phyloP scores from a whole-genome alignment of 2,329 filamentous ascomycete genomes.

The Trichoderma arundinaceum region DNA sequence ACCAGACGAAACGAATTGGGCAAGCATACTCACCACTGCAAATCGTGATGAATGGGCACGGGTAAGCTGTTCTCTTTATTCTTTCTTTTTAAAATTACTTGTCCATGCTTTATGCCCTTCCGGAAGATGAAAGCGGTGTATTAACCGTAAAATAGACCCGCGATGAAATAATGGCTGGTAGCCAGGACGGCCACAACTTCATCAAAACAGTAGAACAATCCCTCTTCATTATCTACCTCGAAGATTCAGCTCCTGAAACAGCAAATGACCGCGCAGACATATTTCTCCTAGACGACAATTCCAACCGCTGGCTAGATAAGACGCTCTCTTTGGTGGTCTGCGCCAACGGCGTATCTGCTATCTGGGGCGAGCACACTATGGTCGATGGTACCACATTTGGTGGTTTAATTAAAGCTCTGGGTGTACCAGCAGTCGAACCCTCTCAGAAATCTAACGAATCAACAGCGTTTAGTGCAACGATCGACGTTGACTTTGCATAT shows the following conservation, averaged over 20 bases:
- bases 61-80: slow-evolving; percentile 4
- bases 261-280: not conserved
- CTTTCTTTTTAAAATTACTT: not conserved
- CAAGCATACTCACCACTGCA: slow-evolving; percentile 29
- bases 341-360: slow-evolving; percentile 29
- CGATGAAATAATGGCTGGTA: slow-evolving; percentile 13
- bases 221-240: slow-evolving; percentile 30
- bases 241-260: slow-evolving; percentile 26
- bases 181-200: not conserved
- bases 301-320: slow-evolving; percentile 34
- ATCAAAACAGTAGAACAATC: slow-evolving; percentile 27
- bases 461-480: not conserved
- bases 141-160: not conserved
- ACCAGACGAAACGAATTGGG: slow-evolving; percentile 5
- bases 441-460: not conserved
- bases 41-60: slow-evolving; percentile 32
- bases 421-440: not conserved
- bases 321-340: slow-evolving; percentile 27
- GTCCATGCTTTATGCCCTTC: not conserved
- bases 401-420: slow-evolving; percentile 7
- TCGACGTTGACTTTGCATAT: not conserved
- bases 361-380: slow-evolving; percentile 30
- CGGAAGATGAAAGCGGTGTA: too few species aligned
- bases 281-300: slow-evolving; percentile 23
- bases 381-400: slow-evolving; percentile 30